A percentile compares a stretch with the other conserved stretches of the same genome.
These are phyloP conservation scores for Metschnikowia proteae DNA, from an alignment of 805 yeast genomes.

Conservation along the genomic window DNA sequence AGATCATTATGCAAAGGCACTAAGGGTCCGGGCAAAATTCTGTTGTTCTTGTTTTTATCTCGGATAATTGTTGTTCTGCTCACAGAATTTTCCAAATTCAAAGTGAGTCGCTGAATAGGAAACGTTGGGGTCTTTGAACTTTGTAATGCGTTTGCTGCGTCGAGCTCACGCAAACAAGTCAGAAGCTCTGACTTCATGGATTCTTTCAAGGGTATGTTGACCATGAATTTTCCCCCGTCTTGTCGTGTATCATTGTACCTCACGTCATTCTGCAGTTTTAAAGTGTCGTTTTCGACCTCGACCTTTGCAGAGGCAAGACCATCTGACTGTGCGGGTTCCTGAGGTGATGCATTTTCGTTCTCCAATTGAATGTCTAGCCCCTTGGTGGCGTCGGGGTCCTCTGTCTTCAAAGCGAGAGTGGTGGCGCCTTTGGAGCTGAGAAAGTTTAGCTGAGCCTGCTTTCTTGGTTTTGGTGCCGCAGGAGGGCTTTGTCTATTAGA, in stretches of 20 bases:
- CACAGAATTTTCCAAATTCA: slow-evolving; percentile 1
- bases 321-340: not conserved
- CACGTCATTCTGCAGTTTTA: not conserved
- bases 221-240: slow-evolving; percentile 2
- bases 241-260: not conserved
- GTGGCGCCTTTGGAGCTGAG: slow-evolving; percentile 5
- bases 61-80: slow-evolving; percentile 31
- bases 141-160: slow-evolving; percentile 1
- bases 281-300: not conserved
- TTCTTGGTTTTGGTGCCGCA: slow-evolving; percentile 8
- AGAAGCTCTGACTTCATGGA: slow-evolving; percentile 1
- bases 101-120: not conserved
- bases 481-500: not conserved
- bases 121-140: slow-evolving; percentile 1
- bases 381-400: not conserved
- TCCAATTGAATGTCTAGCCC: not conserved
- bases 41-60: slow-evolving; percentile 25
- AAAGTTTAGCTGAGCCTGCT: slow-evolving; percentile 16
- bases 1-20: slow-evolving; percentile 31
- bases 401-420: not conserved
- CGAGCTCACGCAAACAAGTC: slow-evolving; percentile 1
- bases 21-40: slow-evolving; percentile 40
- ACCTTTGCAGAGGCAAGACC: not conserved
- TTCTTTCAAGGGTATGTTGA: not conserved
- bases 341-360: not conserved